Evolutionary conservation across 2,329 filamentous ascomycete genomes (phyloP), one percentile per base, ranked within the genome.

Genomic region (Plectosphaerella sp.): DNA sequence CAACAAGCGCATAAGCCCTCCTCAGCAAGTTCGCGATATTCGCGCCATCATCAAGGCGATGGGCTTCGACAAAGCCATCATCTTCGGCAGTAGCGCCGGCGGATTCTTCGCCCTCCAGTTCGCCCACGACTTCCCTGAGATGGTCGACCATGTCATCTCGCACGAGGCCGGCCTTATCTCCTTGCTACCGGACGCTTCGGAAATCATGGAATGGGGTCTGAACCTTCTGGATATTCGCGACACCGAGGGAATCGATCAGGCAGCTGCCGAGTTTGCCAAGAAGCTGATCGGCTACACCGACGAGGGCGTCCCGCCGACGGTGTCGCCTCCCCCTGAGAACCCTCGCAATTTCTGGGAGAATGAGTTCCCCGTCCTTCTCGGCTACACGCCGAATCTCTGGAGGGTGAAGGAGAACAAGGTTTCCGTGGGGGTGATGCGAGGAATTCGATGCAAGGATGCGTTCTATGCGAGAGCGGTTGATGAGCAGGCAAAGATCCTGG

Each of bases 1-100:
- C 14, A 59, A 59, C 56, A 61, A 61, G 46, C 47, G 43, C 8
- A 54, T 67, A 35, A 64, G 48, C 50, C 59, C 59, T 0, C 57
- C 58, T 3, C 66, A 68, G 50, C 66, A 67, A 53, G 63, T 59
- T 2, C 61, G 66, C 12, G 64, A 68, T 49, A 58, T 67, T 9
- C 57, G 58, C 45, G 61, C 64, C 45, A 49, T 68, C 45, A 64
- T 68, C 52, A 52, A 51, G 35, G 60, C 57, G 12, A n/a, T 66
- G 20, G 61, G 62, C 24, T 62, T 62, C 33, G 55, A 58, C 4
- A 62, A 57, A 51, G 50, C 62, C 18, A 59, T 58, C 47, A 14
- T 67, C 39, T 66, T 67, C 47, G 63, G 61, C 42, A 67, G 62
- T 57, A 67, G 64, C 54, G 48, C 52, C 35, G 66, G 65, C 2